Percentiles rank a stretch among this genome's conserved stretches.
Conservation (phyloP, 441 rosid species). For the Eruca vesicaria region DNA sequence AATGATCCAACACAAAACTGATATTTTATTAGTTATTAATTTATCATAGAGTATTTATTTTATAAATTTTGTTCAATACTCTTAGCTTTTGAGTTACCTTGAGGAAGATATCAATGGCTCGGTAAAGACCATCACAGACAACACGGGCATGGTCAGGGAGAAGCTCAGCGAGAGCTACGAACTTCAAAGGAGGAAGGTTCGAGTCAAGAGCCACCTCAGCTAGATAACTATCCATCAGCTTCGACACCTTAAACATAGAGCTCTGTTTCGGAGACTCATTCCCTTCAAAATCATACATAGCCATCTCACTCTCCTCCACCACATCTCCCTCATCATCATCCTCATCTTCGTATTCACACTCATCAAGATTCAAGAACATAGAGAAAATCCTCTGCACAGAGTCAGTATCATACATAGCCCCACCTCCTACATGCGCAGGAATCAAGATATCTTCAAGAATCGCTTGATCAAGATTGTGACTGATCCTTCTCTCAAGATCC, state of each 20-base stretch:
- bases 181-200: slow-evolving; percentile 66
- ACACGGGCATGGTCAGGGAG: slow-evolving; percentile 93
- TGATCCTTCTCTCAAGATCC: slow-evolving; percentile 85
- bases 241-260: slow-evolving; percentile 86
- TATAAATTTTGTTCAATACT: not conserved
- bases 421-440: slow-evolving; percentile 49
- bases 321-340: slow-evolving; percentile 61
- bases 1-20: too few relatives aligned
- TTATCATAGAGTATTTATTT: too few relatives aligned
- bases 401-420: slow-evolving; percentile 70
- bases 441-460: slow-evolving; percentile 87
- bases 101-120: slow-evolving; percentile 88
- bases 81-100: slow-evolving; percentile 43
- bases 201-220: slow-evolving; percentile 88
- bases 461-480: slow-evolving; percentile 91
- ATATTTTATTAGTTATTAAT: too few relatives aligned
- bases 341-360: slow-evolving; percentile 50
- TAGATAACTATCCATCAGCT: slow-evolving; percentile 73
- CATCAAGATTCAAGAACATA: slow-evolving; percentile 78
- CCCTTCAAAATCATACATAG: slow-evolving; percentile 72
- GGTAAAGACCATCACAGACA: slow-evolving; percentile 75
- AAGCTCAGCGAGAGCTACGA: slow-evolving; percentile 76
- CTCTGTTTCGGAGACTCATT: slow-evolving; percentile 94
- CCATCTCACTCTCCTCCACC: slow-evolving; percentile 75
- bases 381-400: slow-evolving; percentile 81